Base-by-base conservation (phyloP, 2,329 filamentous ascomycete genomes). In the Botrytis byssoidea region DNA sequence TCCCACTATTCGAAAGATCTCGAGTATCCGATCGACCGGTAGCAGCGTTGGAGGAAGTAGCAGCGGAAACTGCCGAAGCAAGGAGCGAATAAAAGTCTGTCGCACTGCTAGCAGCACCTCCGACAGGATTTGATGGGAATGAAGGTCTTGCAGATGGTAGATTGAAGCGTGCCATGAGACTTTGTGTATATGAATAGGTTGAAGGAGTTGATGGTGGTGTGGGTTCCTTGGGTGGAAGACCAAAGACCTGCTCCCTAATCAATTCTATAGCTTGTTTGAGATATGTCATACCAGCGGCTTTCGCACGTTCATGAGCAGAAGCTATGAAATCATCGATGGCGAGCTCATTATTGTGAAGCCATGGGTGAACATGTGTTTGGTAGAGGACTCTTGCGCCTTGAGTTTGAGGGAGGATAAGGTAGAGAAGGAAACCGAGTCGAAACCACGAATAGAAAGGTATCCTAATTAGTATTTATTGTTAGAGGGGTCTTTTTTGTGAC, bases 321-420 rank as follows among this genome's bases (percentile, higher is more conserved):
- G 91, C 91, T 82, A 98, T 98, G 81, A 97, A 91, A 75, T 93
- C 90, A 81, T 99, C 96, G 83, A 99, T 98, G 77, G 93, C 90
- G 61, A 87, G 83, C 83, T 98, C 96, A 83, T 99, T 95, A 75
- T 94, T 88, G 79, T 90, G 87, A 68, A 99, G 90, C 85, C 95
- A 97, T 0, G 95, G 95, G 82, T 97, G 92, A 75, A 98, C 86
- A 82, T 96, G 90, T 75, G 90, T 88, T 80, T 94, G 90, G 85
- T 98, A 99, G 76, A 98, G 86, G 79, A 92, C 85, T 75, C 92
- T 92, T 73, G 95, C 94, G 82, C 96, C 96, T 82, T 98, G 95
- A n/a, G 94, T 96, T 83, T 97, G 95, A 0, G 95, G 96, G n/a
- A 97, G 90, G 80, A 98, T 94, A 75, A 99, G 93, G 85, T 98